Conservation (phyloP, 2,329 filamentous ascomycete species). For the Graphilbum fragrans region DNA sequence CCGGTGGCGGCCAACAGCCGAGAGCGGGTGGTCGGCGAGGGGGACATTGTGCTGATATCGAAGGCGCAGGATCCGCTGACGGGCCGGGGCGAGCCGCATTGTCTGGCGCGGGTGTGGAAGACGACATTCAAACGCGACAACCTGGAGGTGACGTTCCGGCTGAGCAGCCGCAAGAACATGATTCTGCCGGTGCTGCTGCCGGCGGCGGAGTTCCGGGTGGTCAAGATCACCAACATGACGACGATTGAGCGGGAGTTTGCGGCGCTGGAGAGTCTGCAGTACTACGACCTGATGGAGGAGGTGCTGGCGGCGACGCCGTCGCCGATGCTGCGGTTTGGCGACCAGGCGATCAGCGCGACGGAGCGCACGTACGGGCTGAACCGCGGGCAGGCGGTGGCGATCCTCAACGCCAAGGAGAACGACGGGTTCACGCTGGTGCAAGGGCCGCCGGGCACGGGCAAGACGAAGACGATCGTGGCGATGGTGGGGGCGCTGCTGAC, state of each 20-base stretch:
- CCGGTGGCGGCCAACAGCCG: slow-evolving; percentile 52
- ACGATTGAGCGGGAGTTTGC: slow-evolving; percentile 94
- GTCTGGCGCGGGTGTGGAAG: slow-evolving; percentile 72
- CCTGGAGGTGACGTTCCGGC: slow-evolving; percentile 75
- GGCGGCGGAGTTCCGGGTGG: slow-evolving; percentile 56
- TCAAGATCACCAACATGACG: slow-evolving; percentile 85
- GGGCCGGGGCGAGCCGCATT: slow-evolving; percentile 57
- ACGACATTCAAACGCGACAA: slow-evolving; percentile 70
- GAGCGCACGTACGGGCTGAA: slow-evolving; percentile 77
- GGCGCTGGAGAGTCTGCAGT: slow-evolving; percentile 78
- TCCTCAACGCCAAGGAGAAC: slow-evolving; percentile 85
- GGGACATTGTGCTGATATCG: slow-evolving; percentile 82
- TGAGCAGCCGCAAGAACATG: slow-evolving; percentile 55
- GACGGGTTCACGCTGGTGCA: slow-evolving; percentile 96
- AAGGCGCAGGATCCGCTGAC: slow-evolving; percentile 58
- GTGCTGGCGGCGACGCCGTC: slow-evolving; percentile 78
- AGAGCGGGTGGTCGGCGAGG: slow-evolving; percentile 56
- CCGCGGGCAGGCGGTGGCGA: slow-evolving; percentile 76
- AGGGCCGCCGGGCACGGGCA: slow-evolving; percentile 90
- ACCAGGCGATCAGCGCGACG: slow-evolving; percentile 56
- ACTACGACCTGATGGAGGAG: slow-evolving; percentile 92
- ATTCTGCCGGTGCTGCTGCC: slow-evolving; percentile 54
- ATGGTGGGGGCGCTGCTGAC: slow-evolving; percentile 84
- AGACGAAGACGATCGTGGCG: slow-evolving; percentile 95
- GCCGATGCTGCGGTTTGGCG: slow-evolving; percentile 69